Conservation (phyloP, 2,329 filamentous ascomycete genomes). For the Biscogniauxia marginata region DNA sequence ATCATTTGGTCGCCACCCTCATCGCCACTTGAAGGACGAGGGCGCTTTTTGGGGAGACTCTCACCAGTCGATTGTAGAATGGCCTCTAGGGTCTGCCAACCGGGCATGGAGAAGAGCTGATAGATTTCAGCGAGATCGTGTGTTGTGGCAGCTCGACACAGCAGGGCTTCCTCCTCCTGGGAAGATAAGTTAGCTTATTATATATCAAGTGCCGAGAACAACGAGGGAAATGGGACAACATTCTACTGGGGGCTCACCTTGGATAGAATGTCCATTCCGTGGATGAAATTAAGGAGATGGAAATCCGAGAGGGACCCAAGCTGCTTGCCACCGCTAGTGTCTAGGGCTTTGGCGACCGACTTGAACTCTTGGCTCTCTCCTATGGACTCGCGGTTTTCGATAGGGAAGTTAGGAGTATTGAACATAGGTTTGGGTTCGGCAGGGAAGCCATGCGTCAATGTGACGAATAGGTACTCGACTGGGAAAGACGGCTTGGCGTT, state of each 20-base stretch:
- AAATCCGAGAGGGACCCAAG: conserved; percentile 79
- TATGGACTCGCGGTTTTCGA: conserved; percentile 86
- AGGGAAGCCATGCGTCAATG: conserved; percentile 94
- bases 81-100: conserved; percentile 90
- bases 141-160: conserved; percentile 79
- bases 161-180: conserved; percentile 84
- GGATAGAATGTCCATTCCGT: conserved; percentile 74
- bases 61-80: conserved; percentile 98
- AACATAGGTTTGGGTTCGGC: conserved; percentile 76
- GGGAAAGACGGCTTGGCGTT: conserved; percentile 96
- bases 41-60: conserved; percentile 76
- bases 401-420: conserved; percentile 71
- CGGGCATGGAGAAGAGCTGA: conserved; percentile 80
- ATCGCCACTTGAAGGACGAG: conserved; percentile 41
- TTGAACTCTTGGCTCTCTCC: conserved; percentile 82
- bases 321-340: conserved; percentile 58
- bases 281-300: conserved; percentile 86
- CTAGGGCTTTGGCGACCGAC: conserved; percentile 66
- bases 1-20: conserved; percentile 27
- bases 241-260: conserved; percentile 59
- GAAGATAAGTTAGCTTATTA: conserved; percentile 15
- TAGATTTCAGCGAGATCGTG: conserved; percentile 80
- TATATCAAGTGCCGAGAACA: not conserved
- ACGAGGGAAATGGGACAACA: conserved; percentile 2
- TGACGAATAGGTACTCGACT: conserved; percentile 93